Evolutionary conservation across 1,139 yeast genomes (phyloP).

Genomic region (Scheffersomyces lignicola): DNA sequence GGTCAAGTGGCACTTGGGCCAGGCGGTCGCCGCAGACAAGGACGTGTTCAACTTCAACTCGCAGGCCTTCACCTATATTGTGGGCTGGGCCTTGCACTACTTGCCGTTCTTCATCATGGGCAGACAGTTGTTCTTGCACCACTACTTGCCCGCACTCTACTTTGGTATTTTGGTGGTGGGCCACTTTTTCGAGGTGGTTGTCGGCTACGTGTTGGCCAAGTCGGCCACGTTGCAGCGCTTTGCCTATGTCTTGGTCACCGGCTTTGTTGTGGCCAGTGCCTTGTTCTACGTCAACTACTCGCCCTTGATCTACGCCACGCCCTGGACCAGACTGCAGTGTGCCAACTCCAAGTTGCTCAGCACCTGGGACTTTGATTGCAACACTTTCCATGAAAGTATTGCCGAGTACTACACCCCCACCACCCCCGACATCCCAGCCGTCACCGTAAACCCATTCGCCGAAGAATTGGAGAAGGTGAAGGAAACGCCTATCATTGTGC

Average conservation of each 20-base stretch:
- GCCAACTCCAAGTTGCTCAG: conserved; percentile 55
- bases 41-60: conserved; percentile 70
- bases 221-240: conserved; percentile 32
- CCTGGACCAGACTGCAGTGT: conserved; percentile 78
- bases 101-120: conserved; percentile 91
- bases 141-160: conserved; percentile 87
- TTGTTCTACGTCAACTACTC: conserved; percentile 64
- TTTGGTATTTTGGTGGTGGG: conserved; percentile 85
- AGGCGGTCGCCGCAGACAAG: conserved; percentile 45
- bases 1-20: conserved; percentile 77
- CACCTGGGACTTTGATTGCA: conserved; percentile 88
- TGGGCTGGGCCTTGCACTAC: conserved; percentile 86
- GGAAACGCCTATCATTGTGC: conserved; percentile 11
- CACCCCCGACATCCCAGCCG: conserved; percentile 15
- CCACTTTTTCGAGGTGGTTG: conserved; percentile 72
- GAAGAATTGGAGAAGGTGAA: conserved; percentile 15
- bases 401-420: conserved; percentile 24
- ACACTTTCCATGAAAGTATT: conserved; percentile 41
- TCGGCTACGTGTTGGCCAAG: conserved; percentile 41
- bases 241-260: conserved; percentile 44
- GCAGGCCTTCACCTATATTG: conserved; percentile 63
- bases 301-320: conserved; percentile 75
- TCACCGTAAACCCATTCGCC: conserved; percentile 20
- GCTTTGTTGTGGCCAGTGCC: conserved; percentile 51
- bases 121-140: conserved; percentile 91